Evolutionary conservation across 2,329 filamentous ascomycete genomes (phyloP), one percentile per base, ranked within the genome.

Genomic region (Diaporthe citri): DNA sequence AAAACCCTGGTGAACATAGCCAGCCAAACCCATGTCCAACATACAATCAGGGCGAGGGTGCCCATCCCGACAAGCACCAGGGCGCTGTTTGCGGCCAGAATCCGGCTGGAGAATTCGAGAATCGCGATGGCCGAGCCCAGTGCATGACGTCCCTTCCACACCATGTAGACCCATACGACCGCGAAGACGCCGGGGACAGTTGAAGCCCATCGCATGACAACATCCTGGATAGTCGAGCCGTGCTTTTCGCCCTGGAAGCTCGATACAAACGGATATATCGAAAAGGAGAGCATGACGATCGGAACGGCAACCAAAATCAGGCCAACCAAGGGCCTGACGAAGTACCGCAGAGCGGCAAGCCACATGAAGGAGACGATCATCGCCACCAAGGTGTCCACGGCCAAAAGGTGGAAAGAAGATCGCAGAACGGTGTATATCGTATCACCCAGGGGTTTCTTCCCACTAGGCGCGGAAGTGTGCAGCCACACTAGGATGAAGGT

Each of bases 1-100:
- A 99, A 99, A 75, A 98, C 93, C 59, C 95, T 91, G 10, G 96
- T 96, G 84, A 99, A 98, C 95, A 99, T 98, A 79, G 92, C 92
- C 78, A 98, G 91, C 97, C 97, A 99, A 9, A 94, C 84, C 97
- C 97, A 99, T 0, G 96, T 98, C 93, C 96, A 98, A 20, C 91
- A 86, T 13, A 98, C 94, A 57, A 97, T 93, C 36, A 92, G 86
- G 9, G 87, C 89, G 20, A 98, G 89, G 31, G 93, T 93, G 15
- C 89, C 91, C 80, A 98, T 93, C 3, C 97, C 97, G n/a, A 98
- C 90, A 2, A 94, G 82, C 46, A 98, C 88, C 28, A 99, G 88
- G 2, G 93, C 95, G 13, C 95, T 92, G 80, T 97, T 97, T 48
- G 95, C 93, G 9, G 93, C 91, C 22, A 99, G 87, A 75, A 99